Conservation (phyloP, 1,284 basidiomycete species). For the Melanopsichium pennsylvanicum region DNA sequence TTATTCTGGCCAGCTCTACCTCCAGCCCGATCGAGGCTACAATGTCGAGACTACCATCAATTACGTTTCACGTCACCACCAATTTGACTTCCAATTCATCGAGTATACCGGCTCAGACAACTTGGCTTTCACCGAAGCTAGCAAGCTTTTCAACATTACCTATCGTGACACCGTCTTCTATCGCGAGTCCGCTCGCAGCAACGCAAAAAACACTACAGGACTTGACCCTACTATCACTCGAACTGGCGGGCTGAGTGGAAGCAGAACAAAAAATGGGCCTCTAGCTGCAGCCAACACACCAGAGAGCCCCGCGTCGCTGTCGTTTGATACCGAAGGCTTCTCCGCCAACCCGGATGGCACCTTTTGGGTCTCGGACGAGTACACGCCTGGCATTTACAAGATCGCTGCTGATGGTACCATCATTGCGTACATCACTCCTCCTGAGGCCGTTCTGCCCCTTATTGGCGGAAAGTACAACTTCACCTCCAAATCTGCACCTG, state of each 20-base stretch:
- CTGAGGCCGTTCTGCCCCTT: slow-evolving; percentile 70
- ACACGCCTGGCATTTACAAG: slow-evolving; percentile 76
- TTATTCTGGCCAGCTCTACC: slow-evolving; percentile 69
- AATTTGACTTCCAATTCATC: slow-evolving; percentile 72
- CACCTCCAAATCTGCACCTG: slow-evolving; percentile 70
- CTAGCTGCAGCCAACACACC: slow-evolving; percentile 67
- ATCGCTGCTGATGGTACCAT: slow-evolving; percentile 70
- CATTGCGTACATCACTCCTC: slow-evolving; percentile 73
- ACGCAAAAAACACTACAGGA: slow-evolving; percentile 70
- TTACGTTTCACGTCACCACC: slow-evolving; percentile 72
- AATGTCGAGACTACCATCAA: slow-evolving; percentile 70
- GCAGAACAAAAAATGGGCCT: slow-evolving; percentile 38
- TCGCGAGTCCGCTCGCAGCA: slow-evolving; percentile 66
- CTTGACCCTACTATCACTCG: slow-evolving; percentile 72
- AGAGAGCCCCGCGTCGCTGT: slow-evolving; percentile 60
- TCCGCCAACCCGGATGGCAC: slow-evolving; percentile 71
- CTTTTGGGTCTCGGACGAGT: slow-evolving; percentile 72
- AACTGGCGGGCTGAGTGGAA: slow-evolving; percentile 56
- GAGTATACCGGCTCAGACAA: slow-evolving; percentile 70
- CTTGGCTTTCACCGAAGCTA: slow-evolving; percentile 70
- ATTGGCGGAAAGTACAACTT: slow-evolving; percentile 71
- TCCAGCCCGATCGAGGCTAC: slow-evolving; percentile 72
- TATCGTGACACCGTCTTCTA: slow-evolving; percentile 73
- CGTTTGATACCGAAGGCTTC: slow-evolving; percentile 74
- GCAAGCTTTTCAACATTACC: slow-evolving; percentile 70